Evolutionary conservation across 768 basidiomycete species (phyloP).

Genomic region (Mrakia frigida): DNA sequence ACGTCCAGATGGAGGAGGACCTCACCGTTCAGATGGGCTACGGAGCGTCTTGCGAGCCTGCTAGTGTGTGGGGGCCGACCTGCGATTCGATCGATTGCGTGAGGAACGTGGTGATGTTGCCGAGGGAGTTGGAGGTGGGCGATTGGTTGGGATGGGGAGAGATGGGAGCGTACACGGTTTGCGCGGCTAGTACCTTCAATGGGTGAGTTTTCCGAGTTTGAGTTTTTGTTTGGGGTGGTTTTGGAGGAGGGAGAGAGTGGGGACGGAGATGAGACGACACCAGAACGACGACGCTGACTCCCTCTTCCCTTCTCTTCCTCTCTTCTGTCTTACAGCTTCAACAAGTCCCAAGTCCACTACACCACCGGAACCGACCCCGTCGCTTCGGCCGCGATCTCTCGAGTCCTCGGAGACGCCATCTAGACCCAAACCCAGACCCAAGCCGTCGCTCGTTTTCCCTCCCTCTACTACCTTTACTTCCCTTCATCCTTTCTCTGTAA

Average conservation of each 20-base stretch:
- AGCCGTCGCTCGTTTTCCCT: too few species aligned
- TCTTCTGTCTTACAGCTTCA: slow-evolving; percentile 15
- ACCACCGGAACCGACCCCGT: slow-evolving; percentile 23
- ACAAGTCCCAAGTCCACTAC: slow-evolving; percentile 27
- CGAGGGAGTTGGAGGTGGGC: slow-evolving; percentile 69
- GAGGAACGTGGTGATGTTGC: slow-evolving; percentile 55
- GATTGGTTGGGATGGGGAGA: slow-evolving; percentile 98
- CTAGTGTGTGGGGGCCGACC: slow-evolving; percentile 86
- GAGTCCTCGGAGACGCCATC: slow-evolving; percentile 20
- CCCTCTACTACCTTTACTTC: too few species aligned
- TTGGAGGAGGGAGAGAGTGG: too few species aligned
- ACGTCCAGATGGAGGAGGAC: slow-evolving; percentile 44
- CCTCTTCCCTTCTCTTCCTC: neutral
- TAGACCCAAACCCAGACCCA: neutral
- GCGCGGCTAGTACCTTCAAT: slow-evolving; percentile 93
- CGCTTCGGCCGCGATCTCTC: slow-evolving; percentile 19
- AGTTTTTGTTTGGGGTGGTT: too few species aligned
- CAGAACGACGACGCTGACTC: too few species aligned
- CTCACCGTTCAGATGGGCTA: slow-evolving; percentile 45
- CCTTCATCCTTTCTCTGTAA: too few species aligned
- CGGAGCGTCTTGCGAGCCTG: slow-evolving; percentile 29
- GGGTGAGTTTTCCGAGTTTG: slow-evolving; percentile 46
- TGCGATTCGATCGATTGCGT: slow-evolving; percentile 98
- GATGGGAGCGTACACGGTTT: slow-evolving; percentile 99
- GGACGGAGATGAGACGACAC: too few species aligned